Percentiles rank a stretch among this genome's conserved stretches.
Conservation (phyloP, 495 filamentous ascomycete genomes). For the Aspergillus panamensis region DNA sequence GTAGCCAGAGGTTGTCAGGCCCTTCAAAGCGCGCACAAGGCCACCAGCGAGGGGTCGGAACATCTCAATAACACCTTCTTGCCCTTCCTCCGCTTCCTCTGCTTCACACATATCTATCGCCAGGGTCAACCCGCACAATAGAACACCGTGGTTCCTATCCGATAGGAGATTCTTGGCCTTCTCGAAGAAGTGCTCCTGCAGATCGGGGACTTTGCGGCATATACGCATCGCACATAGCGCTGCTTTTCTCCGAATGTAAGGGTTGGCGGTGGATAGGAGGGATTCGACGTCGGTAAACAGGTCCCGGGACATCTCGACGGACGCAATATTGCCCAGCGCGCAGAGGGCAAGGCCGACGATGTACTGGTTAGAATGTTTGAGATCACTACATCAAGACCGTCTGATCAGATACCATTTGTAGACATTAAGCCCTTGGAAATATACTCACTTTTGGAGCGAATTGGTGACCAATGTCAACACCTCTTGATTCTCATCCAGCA, state of each 20-base stretch:
- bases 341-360: constrained; percentile 95
- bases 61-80: constrained; percentile 80
- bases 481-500: constrained; percentile 98
- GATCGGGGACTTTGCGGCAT: constrained; percentile 93
- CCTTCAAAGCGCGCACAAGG: constrained; percentile 88
- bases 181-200: constrained; percentile 95
- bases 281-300: constrained; percentile 92
- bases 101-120: constrained; percentile 91
- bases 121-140: constrained; percentile 87
- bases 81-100: constrained; percentile 83
- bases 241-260: constrained; percentile 94
- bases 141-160: constrained; percentile 90
- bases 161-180: constrained; percentile 86
- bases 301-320: constrained; percentile 97
- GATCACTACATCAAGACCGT: constrained; percentile 59
- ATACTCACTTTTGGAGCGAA: constrained; percentile 82
- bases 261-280: constrained; percentile 86
- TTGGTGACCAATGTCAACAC: constrained; percentile 96
- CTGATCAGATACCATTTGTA: background rate
- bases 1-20: constrained; percentile 89
- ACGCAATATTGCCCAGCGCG: constrained; percentile 95
- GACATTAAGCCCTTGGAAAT: background rate
- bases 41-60: constrained; percentile 76
- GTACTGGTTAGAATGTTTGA: constrained; percentile 97
- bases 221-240: constrained; percentile 99